Conservation (phyloP, 352 stramenopile genomes). For the Blastocystis sp. region DNA sequence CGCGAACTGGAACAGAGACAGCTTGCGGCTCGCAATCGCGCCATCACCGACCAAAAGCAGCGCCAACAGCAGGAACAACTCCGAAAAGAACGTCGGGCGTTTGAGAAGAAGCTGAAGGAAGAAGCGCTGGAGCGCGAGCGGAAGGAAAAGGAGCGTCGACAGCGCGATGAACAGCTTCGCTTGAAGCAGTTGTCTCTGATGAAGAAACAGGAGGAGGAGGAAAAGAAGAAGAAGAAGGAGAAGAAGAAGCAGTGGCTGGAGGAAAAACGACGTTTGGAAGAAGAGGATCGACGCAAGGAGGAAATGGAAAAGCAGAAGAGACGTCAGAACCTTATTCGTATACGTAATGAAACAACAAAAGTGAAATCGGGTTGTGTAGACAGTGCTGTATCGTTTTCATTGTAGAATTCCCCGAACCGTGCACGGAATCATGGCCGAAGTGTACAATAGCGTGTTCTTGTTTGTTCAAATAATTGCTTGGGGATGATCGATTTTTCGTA, state of each 20-base stretch:
- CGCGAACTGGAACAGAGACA: neutral
- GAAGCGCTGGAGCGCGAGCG: neutral
- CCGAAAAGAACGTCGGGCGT: neutral
- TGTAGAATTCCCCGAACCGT: neutral
- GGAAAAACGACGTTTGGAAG: constrained; percentile 11
- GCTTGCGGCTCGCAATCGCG: neutral
- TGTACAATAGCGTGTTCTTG: neutral
- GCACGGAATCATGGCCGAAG: neutral
- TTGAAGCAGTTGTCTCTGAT: neutral
- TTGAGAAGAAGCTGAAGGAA: neutral
- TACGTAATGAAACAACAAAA: neutral
- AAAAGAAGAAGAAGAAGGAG: neutral
- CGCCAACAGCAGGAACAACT: neutral
- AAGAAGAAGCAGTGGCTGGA: constrained; percentile 35
- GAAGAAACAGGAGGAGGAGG: neutral
- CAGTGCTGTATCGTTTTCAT: neutral
- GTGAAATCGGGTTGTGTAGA: neutral
- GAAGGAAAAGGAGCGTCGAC: neutral
- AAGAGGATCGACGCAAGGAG: neutral
- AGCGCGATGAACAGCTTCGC: neutral
- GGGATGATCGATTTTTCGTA: too few relatives aligned
- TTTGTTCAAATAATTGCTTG: too few relatives aligned
- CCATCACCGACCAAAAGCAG: neutral
- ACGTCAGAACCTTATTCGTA: neutral
- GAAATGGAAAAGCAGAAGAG: neutral